Base-by-base conservation (phyloP, 768 basidiomycete genomes). In the Polyporus arcularius region DNA sequence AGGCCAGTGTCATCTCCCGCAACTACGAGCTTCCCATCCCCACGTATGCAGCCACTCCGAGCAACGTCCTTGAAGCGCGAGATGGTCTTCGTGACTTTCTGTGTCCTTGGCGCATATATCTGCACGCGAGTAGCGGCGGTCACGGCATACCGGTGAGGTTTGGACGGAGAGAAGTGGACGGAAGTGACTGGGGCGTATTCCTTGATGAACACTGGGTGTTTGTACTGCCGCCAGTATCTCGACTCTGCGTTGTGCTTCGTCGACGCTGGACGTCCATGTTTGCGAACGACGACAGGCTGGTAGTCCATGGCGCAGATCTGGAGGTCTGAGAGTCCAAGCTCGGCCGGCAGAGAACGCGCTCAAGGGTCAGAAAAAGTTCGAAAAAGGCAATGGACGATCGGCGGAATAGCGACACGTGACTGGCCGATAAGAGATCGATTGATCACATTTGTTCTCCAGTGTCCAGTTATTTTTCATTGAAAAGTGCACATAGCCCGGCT, bases 41-140 rank as follows among this genome's bases (percentile, higher is more conserved):
- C 83, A 53, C 97, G 86, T 57, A 99, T 94, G 67, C 84, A 83
- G 4, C 90, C 97, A 67, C 90, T 89, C 60, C 95, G 80, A 0
- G 96, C 95, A 39, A 96, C 89, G 70, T 98, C 97, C 73, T 97
- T 98, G 79, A 99, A 99, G 41, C 97, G 82, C 31, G 96, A 90
- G 58, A 99, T 94, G 2, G 93, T 96, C 81, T 98, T 98, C 15
- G 88, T 92, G 56, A 98, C 86, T 74, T 95, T 96, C 75, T 98
- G 96, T 3, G 96, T 98, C 55, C 94, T 88, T 14, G 96, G 94
- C 3, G 94, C 92, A 75, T 98, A 98, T 70, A 98, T 90, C 75
- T 98, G 92, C 1, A 99, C 87, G 64, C 96, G 82, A 1, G 95
- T 91, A 0, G 94, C 94, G 2, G 95, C 92, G 30, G 96, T 97